Evolutionary conservation across 768 basidiomycete genomes (phyloP), one percentile per base, ranked within the genome.

Genomic region (Naematelia aurantialba): DNA sequence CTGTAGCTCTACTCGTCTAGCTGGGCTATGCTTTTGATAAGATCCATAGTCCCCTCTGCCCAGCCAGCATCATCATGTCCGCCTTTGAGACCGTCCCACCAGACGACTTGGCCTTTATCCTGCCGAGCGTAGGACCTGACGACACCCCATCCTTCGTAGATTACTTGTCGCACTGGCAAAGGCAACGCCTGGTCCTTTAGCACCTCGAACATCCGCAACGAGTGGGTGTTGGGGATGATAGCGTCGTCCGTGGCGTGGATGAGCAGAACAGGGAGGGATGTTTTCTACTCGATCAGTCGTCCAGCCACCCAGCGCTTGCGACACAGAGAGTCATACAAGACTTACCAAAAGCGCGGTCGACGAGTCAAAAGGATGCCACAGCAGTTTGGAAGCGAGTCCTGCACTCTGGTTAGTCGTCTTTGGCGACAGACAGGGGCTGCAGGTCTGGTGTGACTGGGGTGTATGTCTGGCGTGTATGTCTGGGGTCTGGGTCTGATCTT

Each of bases 201-300:
- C 17, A 58, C 49, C 17, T 52, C 21, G 76, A 89, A 89, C 22
- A 92, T 82, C 0, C 79, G 76, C 13, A 81, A 79, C 0, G 89
- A 85, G 71, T 92, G 89, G 0, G 81, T 79, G 63, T 84, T 80
- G 0, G 86, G 85, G 48, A 91, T 89, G 22, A 88, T 85, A 65
- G 78, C 80, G 76, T 92, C 90, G 72, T 90, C 81, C 60, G 81
- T 79, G 5, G 89, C 84, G 73, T 92, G 90, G 0, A 82, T 84
- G 62, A 92, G 81, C 34, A 91, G 79, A 5, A 88, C 81, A 8
- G 87, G 85, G 0, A 83, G 82, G 63, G 84, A 83, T 65, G 89
- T 82, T 58, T 81, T 80, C 88, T 89, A 68, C 21, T 44, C 29
- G 19, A 49, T 27, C n/a, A n/a, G n/a, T n/a, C n/a, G n/a, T n/a